phyloP scores from a whole-genome alignment of 2,329 filamentous ascomycete species.

The Xylaria sp. region DNA sequence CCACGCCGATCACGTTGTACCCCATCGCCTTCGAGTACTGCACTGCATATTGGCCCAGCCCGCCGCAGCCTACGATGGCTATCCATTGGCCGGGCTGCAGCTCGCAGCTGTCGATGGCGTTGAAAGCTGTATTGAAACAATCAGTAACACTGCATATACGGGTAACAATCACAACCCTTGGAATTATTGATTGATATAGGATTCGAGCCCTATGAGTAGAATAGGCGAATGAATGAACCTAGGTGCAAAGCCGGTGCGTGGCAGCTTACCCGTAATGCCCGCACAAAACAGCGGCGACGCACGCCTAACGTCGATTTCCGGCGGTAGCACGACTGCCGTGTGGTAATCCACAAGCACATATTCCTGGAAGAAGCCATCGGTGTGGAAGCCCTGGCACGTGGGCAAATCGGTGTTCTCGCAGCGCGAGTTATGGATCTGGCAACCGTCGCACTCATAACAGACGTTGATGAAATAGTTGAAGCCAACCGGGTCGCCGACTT shows the following conservation, averaged over 20 bases:
- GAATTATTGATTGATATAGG: background rate
- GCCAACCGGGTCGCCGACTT: slow-evolving; percentile 28
- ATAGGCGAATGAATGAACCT: no score
- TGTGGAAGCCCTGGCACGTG: slow-evolving; percentile 27
- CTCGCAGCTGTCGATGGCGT: slow-evolving; percentile 33
- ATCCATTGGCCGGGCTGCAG: slow-evolving; percentile 34
- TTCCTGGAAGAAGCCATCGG: slow-evolving; percentile 33
- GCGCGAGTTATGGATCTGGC: slow-evolving; percentile 26
- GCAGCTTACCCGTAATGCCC: slow-evolving; percentile 32
- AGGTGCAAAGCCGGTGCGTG: background rate
- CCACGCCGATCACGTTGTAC: slow-evolving; percentile 31
- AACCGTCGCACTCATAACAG: slow-evolving; percentile 34
- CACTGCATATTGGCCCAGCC: slow-evolving; percentile 33
- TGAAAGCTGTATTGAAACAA: slow-evolving; percentile 22
- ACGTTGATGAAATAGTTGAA: slow-evolving; percentile 34
- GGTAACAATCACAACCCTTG: background rate
- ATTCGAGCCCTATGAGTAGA: background rate
- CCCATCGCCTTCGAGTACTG: slow-evolving; percentile 36
- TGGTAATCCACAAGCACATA: slow-evolving; percentile 31
- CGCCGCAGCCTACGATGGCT: slow-evolving; percentile 33
- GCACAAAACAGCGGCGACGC: slow-evolving; percentile 33
- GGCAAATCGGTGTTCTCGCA: slow-evolving; percentile 30
- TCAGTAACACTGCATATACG: background rate
- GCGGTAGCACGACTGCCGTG: slow-evolving; percentile 29
- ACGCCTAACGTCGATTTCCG: slow-evolving; percentile 28